Conservation (phyloP, 2,329 filamentous ascomycete genomes). For the Trichoderma atrobrunneum region DNA sequence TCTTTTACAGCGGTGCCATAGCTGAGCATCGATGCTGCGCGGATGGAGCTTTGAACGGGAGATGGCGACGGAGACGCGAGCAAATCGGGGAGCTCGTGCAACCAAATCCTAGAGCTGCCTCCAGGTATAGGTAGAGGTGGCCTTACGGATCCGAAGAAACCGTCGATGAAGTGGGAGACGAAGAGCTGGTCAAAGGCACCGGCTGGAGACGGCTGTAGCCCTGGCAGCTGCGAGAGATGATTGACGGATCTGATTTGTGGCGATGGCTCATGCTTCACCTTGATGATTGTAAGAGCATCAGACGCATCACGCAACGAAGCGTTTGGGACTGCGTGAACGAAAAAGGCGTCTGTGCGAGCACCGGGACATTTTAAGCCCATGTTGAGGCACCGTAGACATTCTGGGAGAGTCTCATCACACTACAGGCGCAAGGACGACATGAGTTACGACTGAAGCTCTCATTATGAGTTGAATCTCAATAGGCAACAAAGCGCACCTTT, state of each 20-base stretch:
- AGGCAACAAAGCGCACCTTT: constrained; percentile 10
- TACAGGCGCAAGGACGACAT: background rate
- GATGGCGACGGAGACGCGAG: background rate
- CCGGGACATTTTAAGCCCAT: constrained; percentile 17
- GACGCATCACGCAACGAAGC: background rate
- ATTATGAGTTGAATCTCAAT: background rate
- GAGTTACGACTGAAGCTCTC: background rate
- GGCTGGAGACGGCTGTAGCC: constrained; percentile 1
- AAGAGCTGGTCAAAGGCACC: constrained; percentile 21
- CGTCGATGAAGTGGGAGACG: constrained; percentile 21
- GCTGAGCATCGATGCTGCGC: constrained; percentile 19
- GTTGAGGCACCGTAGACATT: constrained; percentile 17
- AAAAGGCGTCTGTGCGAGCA: constrained; percentile 20
- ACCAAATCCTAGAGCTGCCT: constrained; percentile 2
- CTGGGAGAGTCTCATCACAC: constrained; percentile 20
- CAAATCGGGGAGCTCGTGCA: constrained; percentile 17
- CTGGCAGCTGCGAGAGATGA: background rate
- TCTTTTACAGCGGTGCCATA: constrained; percentile 10
- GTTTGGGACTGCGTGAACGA: constrained; percentile 13
- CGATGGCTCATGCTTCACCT: background rate
- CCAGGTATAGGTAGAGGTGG: background rate
- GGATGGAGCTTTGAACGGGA: constrained; percentile 13
- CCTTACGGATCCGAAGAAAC: constrained; percentile 11
- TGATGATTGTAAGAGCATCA: background rate
- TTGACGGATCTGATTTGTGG: background rate